A percentile compares a stretch with the other conserved stretches of the same genome.
These are phyloP conservation scores for Cadophora gregata DNA, from an alignment of 2,329 filamentous ascomycete species.

Conservation along the genomic window DNA sequence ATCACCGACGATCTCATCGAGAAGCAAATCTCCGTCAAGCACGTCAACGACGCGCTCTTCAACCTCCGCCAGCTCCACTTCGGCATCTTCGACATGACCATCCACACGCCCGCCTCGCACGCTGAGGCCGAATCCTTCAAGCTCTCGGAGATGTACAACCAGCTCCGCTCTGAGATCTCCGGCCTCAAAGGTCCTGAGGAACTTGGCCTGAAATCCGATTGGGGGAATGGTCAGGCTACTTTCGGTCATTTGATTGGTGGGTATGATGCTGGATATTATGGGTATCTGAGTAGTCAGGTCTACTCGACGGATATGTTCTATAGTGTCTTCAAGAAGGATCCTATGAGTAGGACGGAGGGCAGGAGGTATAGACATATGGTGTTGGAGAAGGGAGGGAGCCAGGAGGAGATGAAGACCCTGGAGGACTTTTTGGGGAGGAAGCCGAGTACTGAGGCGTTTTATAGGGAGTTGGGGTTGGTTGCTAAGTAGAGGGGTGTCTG, in stretches of 20 bases:
- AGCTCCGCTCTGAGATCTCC: conserved; percentile 72
- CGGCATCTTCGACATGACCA: conserved; percentile 83
- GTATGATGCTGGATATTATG: conserved; percentile 86
- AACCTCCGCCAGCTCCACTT: conserved; percentile 82
- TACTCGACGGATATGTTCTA: conserved; percentile 90
- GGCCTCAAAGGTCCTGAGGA: conserved; percentile 77
- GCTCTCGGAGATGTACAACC: conserved; percentile 72
- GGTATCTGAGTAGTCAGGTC: conserved; percentile 75
- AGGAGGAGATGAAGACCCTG: conserved; percentile 81
- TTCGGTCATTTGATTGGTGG: conserved; percentile 85
- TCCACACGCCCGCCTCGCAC: conserved; percentile 74
- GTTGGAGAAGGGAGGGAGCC: conserved; percentile 76
- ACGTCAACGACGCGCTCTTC: conserved; percentile 80
- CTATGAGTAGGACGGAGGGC: conserved; percentile 77
- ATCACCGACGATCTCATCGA: conserved; percentile 79
- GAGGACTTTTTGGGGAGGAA: conserved; percentile 79
- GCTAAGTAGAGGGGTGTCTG: conserved; percentile 18
- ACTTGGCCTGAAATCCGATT: conserved; percentile 58
- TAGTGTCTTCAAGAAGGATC: conserved; percentile 76
- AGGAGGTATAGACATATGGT: conserved; percentile 79
- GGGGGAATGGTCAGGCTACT: conserved; percentile 80
- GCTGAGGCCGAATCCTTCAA: conserved; percentile 71
- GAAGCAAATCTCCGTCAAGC: conserved; percentile 77
- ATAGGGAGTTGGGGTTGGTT: conserved; percentile 71
- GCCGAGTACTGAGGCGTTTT: conserved; percentile 80